These are phyloP conservation scores for Malus sieversii DNA, from an alignment of 306 rosid species.

Conservation along the genomic window DNA sequence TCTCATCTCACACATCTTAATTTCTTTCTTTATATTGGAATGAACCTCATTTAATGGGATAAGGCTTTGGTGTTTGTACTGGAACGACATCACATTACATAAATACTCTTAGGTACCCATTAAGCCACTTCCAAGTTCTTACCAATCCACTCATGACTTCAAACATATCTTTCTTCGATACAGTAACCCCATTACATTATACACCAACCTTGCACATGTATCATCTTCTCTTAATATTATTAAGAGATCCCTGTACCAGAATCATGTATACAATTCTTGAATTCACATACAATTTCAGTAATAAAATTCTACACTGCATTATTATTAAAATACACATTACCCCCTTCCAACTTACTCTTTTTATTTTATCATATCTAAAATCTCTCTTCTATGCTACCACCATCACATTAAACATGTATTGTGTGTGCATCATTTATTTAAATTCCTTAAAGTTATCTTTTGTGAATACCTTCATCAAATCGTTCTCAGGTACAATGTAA, in stretches of 20 bases:
- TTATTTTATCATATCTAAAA: not conserved
- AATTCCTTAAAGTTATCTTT: not conserved
- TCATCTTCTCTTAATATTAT: no score
- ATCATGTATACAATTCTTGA: no score
- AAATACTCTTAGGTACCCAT: not conserved
- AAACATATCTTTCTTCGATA: no score
- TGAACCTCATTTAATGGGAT: no score
- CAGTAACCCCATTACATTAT: no score
- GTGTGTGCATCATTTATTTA: not conserved
- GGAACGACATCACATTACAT: not conserved
- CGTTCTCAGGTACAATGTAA: conserved; percentile 58
- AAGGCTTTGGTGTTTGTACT: no score
- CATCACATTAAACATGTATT: not conserved
- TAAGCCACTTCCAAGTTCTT: not conserved
- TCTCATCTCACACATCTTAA: not conserved
- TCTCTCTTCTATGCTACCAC: not conserved
- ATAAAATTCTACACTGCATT: not conserved
- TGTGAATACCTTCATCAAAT: not conserved
- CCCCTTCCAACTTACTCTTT: not conserved
- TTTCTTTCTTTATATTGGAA: not conserved
- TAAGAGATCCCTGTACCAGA: no score
- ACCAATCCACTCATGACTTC: not conserved
- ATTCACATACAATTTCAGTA: not conserved
- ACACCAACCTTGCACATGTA: no score
- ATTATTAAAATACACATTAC: not conserved